These are phyloP conservation scores for Acrodontium crateriforme DNA, from an alignment of 2,329 filamentous ascomycete genomes.

Conservation along the genomic window DNA sequence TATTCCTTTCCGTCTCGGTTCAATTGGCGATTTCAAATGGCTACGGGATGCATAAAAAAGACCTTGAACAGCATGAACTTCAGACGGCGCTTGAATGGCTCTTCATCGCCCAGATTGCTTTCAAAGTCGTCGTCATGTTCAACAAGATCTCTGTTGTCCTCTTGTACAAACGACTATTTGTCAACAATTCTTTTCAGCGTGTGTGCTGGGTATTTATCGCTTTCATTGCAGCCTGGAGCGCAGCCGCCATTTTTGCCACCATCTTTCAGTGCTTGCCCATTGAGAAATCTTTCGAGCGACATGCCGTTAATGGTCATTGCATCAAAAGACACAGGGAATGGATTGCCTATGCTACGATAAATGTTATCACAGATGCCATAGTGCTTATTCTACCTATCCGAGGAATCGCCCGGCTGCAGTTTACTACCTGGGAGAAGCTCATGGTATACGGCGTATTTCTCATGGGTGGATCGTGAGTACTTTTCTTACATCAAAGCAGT, in stretches of 20 bases:
- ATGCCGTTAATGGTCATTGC: slow-evolving; percentile 18
- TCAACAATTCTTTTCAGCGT: slow-evolving; percentile 15
- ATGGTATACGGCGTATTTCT: slow-evolving; percentile 15
- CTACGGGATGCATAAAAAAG: slow-evolving; percentile 8
- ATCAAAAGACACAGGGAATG: slow-evolving; percentile 15
- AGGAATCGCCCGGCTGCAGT: slow-evolving; percentile 13
- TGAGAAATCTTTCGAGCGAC: no score
- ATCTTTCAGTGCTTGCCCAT: slow-evolving; percentile 23
- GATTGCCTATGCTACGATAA: slow-evolving; percentile 11
- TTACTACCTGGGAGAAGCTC: slow-evolving; percentile 12
- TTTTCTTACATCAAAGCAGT: neutral
- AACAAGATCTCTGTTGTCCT: slow-evolving; percentile 21
- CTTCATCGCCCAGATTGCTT: slow-evolving; percentile 20
- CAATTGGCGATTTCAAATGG: slow-evolving; percentile 7
- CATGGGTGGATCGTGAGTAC: slow-evolving; percentile 13
- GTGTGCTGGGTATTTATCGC: slow-evolving; percentile 13
- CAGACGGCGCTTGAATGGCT: slow-evolving; percentile 11
- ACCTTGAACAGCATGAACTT: slow-evolving; percentile 5
- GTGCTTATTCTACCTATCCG: slow-evolving; percentile 17
- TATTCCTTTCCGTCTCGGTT: slow-evolving; percentile 6
- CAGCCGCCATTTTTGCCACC: slow-evolving; percentile 19
- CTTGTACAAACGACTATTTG: slow-evolving; percentile 21
- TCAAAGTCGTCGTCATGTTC: slow-evolving; percentile 21
- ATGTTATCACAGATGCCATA: slow-evolving; percentile 16
- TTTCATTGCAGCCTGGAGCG: slow-evolving; percentile 15